Evolutionary conservation across 768 basidiomycete species (phyloP), one percentile per base, ranked within the genome.

Genomic region (Pleurotus ostreatus): DNA sequence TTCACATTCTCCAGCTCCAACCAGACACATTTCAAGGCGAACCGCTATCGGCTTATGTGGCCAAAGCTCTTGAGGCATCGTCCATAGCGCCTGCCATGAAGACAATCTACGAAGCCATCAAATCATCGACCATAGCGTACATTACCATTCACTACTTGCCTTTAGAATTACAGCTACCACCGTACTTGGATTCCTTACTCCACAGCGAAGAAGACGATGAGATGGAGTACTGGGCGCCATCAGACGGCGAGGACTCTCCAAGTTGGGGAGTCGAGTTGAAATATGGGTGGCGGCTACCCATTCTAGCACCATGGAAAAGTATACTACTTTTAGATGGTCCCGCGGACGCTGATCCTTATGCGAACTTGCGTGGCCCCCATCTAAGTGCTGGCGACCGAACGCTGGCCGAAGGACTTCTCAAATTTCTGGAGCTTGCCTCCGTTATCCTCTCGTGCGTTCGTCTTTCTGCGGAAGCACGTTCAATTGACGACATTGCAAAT

Each of bases 231-330:
- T 65, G 78, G 25, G 75, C 79, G 30, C 70, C 75, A 16, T 73
- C 75, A 20, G 81, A 81, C 16, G 81, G 81, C 41, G 79, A 76
- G 41, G 74, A 76, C 38, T 63, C 64, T 5, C 71, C 74, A 46
- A 70, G 71, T 5, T 90, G 91, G 89, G 88, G 86, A 15, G 77
- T 75, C 38, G 86, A 86, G 54, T 77, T 90, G 68, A 76, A 78
- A 61, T 74, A 84, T 55, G 89, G 89, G 2, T 92, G 88, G 88
- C 78, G 78, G 46, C 73, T 93, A 2, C 85, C 89, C 7, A 72
- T 80, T 15, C 77, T 98, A 20, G 78, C 84, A 13, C 95, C 96
- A 4, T 98, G 96, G 96, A 97, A 97, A 66, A 89, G 92, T 18
- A 67, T 98, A 13, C 71, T 98, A 5, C 78, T 94, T 13, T 65